phyloP scores from a whole-genome alignment of 2,329 filamentous ascomycete genomes.

The Lasiodiplodia sp. region DNA sequence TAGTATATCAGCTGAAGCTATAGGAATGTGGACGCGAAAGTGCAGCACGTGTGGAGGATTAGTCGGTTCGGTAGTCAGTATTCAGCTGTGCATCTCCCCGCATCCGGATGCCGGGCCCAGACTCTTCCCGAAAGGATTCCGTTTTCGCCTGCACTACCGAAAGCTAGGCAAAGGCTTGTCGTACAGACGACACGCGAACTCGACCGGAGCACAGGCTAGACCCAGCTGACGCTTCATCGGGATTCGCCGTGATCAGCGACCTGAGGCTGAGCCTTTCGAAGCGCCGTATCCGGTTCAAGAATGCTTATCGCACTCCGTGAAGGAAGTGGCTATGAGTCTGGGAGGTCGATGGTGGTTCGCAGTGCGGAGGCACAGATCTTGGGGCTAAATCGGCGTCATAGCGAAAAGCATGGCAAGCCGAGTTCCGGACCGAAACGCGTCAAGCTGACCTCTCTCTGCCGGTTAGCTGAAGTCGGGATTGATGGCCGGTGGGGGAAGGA shows the following conservation, averaged over 20 bases:
- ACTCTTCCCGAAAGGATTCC: not conserved
- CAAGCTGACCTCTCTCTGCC: too few species aligned
- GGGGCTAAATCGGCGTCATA: too few species aligned
- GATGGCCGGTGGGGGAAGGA: not conserved
- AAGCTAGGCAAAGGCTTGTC: not conserved
- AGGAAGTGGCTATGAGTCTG: too few species aligned
- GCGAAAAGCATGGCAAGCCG: too few species aligned
- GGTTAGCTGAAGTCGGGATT: not conserved
- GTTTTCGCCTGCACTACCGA: not conserved
- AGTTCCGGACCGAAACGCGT: too few species aligned
- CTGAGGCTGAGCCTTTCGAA: too few species aligned
- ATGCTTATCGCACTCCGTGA: too few species aligned
- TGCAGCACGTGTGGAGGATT: not conserved
- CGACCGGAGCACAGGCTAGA: not conserved
- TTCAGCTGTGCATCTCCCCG: not conserved
- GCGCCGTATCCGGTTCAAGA: too few species aligned
- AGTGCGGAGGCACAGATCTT: too few species aligned
- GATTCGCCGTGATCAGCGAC: too few species aligned
- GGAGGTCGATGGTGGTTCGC: too few species aligned
- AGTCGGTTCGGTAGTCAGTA: not conserved
- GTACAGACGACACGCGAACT: too few species aligned
- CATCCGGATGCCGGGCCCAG: not conserved
- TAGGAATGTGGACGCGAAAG: not conserved
- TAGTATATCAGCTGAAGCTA: not conserved
- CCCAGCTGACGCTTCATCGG: not conserved